Conservation (phyloP, 2,329 filamentous ascomycete genomes). For the Calonectria montana region DNA sequence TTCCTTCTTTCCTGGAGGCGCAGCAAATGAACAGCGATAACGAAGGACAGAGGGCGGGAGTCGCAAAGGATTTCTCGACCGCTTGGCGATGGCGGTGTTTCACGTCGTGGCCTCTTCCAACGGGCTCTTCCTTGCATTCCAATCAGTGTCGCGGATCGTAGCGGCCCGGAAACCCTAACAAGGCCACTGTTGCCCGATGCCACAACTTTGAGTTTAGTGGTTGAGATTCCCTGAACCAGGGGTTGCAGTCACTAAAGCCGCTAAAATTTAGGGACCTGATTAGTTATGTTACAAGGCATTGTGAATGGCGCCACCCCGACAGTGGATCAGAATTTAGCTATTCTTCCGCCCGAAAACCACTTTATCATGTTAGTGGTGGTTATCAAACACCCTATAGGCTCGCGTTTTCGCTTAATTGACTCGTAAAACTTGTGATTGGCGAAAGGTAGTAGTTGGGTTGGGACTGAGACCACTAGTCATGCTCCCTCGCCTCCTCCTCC, state of each 20-base stretch:
- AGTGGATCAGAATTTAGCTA: too few relatives aligned
- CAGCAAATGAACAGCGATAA: not conserved
- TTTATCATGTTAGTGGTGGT: too few relatives aligned
- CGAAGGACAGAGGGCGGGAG: not conserved
- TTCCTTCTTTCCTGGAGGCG: slow-evolving; percentile 52
- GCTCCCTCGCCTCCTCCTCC: too few relatives aligned
- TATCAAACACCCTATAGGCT: too few relatives aligned
- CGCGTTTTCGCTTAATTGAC: too few relatives aligned
- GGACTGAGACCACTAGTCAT: too few relatives aligned
- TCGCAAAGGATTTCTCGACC: not conserved
- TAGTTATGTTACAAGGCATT: not conserved
- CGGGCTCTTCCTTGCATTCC: slow-evolving; percentile 7
- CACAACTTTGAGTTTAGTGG: not conserved
- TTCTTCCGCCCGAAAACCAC: too few relatives aligned
- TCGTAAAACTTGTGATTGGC: too few relatives aligned
- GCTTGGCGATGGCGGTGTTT: slow-evolving; percentile 1
- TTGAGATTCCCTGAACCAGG: not conserved
- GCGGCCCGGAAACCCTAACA: not conserved
- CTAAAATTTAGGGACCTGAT: not conserved
- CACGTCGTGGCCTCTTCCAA: slow-evolving; percentile 20
- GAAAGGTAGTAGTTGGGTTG: too few relatives aligned
- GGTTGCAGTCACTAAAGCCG: not conserved
- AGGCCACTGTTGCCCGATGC: not conserved
- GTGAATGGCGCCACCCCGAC: too few relatives aligned
- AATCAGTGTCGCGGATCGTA: not conserved